Base-by-base conservation (phyloP, 1,139 yeast genomes). In the Suhomyces atakaporum region DNA sequence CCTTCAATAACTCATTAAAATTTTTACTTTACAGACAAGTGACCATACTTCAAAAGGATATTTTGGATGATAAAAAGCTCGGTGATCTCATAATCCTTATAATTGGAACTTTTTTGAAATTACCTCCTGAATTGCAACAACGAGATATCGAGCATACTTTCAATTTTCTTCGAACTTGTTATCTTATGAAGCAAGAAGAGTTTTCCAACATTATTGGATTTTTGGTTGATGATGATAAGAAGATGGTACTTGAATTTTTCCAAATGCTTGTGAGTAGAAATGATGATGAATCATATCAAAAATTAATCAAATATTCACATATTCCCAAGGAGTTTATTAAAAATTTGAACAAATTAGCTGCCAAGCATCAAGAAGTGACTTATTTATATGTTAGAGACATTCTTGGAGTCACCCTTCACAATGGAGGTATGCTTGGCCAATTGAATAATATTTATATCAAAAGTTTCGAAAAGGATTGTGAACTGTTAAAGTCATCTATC, bases 381-480 rank as follows among this genome's bases (percentile, higher is more conserved):
- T 56, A 49, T 9, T 37, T 60, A 25, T 53, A 54, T 31, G 63
- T 69, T 14, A 34, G 50, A 3, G 69, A 66, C 32, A 67, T 70
- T 63, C 54, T 65, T 4, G 47, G 53, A 4, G 63, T 68, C 1
- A 60, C 63, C 7, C 52, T 67, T 25, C 62, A 53, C 31, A 65
- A 64, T 42, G 73, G 73, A n/a, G 72, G 77, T 1, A 62, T 54
- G 29, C 48, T 62, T 14, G 71, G 72, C 2, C 36, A 35, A 10
- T 59, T 69, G 49, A 61, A 68, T 35, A 62, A 62, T 32, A 62
- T 66, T 3, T 60, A 68, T 43, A 55, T 61, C 36, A 56, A 59
- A 45, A 60, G 67, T 27, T 71, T 73, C 45, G 66, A 66, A 38
- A 57, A 63, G 26, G 84, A 79, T 39, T 70, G 80, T 36, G 66